A percentile compares a stretch with the other conserved stretches of the same genome.
Conservation (phyloP, 257 asterid species). For the Nicotiana tomentosiformis region DNA sequence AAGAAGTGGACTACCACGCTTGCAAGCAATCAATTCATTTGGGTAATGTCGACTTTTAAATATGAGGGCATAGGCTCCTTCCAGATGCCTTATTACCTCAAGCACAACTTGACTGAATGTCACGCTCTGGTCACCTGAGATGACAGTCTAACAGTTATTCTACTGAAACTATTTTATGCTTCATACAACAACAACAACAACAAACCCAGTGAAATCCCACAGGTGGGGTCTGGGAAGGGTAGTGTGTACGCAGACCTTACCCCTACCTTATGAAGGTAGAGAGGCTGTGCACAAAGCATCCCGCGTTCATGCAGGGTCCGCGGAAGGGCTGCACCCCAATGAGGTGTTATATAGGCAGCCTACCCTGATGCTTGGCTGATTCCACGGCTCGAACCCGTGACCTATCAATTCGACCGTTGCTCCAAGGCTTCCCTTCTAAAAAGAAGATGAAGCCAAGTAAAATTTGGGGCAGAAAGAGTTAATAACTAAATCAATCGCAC, state of each 20-base stretch:
- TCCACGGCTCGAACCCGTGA: too few species aligned
- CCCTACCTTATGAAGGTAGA: too few species aligned
- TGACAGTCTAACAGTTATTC: slow-evolving; percentile 2
- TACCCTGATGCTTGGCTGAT: too few species aligned
- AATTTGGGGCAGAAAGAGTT: neutral
- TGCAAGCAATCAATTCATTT: slow-evolving; percentile 92
- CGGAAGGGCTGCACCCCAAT: too few species aligned
- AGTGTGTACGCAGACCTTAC: too few species aligned
- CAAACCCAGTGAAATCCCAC: too few species aligned
- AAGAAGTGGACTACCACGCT: slow-evolving; percentile 97
- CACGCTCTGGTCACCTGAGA: slow-evolving; percentile 68
- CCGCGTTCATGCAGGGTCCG: too few species aligned
- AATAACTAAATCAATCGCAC: neutral
- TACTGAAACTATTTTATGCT: neutral
- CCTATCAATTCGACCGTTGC: too few species aligned
- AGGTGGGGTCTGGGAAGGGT: too few species aligned
- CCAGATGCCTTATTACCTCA: slow-evolving; percentile 96
- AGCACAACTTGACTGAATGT: slow-evolving; percentile 94
- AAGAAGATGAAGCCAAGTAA: neutral
- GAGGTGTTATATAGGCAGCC: too few species aligned
- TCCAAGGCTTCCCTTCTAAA: too few species aligned
- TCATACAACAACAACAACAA: neutral
- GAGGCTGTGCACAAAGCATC: too few species aligned
- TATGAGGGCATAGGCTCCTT: slow-evolving; percentile 99
- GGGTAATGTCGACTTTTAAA: slow-evolving; percentile 93